Conservation (phyloP, 176 grass and related monocot species). For the Aegilops sharonensis region DNA sequence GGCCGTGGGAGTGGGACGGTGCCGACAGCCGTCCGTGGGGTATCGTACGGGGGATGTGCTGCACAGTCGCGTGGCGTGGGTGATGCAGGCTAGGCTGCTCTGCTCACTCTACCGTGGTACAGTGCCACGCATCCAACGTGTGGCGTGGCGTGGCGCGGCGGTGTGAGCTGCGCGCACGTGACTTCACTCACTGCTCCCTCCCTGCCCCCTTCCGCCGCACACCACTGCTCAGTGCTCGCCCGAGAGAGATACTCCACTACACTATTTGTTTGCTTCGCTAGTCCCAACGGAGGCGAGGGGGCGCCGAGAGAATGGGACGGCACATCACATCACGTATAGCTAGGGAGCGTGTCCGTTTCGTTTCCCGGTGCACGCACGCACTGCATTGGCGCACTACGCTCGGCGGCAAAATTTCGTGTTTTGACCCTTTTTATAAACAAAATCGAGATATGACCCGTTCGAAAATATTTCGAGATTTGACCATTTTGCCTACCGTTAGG, state of each 20-base stretch:
- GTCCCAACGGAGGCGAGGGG: background rate
- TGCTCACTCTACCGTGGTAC: background rate
- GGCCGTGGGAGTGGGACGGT: background rate
- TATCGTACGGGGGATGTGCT: background rate
- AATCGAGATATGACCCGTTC: too few species aligned
- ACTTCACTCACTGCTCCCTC: background rate
- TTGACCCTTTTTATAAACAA: too few species aligned
- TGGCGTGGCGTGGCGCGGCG: background rate
- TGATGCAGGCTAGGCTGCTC: background rate
- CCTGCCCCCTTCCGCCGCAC: background rate
- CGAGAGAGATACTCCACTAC: background rate
- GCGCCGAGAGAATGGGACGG: background rate
- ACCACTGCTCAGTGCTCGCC: background rate
- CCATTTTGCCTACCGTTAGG: too few species aligned
- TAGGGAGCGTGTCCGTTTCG: background rate
- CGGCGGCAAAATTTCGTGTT: too few species aligned
- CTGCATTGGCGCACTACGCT: too few species aligned
- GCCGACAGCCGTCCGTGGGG: constrained; percentile 1
- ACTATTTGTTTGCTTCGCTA: background rate
- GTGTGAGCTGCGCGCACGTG: background rate
- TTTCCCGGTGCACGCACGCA: too few species aligned
- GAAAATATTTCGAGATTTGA: too few species aligned
- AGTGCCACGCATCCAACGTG: background rate
- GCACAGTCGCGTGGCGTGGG: background rate
- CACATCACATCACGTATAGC: background rate